Evolutionary conservation across 768 basidiomycete genomes (phyloP).

Genomic region (Dioszegia aurantiaca): DNA sequence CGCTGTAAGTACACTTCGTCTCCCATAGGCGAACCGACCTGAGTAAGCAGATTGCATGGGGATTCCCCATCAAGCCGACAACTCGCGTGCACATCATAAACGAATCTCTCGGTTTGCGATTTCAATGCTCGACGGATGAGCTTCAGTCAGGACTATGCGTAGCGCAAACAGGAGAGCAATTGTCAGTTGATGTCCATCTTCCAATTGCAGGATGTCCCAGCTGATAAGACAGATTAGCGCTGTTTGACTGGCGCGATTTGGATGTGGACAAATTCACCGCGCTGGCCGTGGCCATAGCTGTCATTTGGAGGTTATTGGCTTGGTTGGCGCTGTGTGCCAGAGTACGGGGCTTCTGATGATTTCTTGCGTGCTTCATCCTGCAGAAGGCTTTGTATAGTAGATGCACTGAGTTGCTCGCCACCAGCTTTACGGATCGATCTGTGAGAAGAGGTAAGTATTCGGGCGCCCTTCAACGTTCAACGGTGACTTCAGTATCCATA

Average conservation of each 20-base stretch:
- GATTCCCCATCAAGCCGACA: constrained; percentile 31
- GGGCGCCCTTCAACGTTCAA: too few relatives aligned
- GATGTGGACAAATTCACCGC: constrained; percentile 38
- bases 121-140: constrained; percentile 47
- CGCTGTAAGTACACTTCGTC: constrained; percentile 30
- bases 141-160: constrained; percentile 50
- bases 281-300: constrained; percentile 38
- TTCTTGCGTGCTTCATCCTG: too few relatives aligned
- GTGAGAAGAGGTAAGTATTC: too few relatives aligned
- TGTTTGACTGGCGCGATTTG: constrained; percentile 45
- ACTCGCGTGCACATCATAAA: constrained; percentile 53
- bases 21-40: background rate
- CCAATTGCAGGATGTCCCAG: background rate
- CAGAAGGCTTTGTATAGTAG: too few relatives aligned
- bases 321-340: constrained; percentile 30
- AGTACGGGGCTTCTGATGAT: constrained; percentile 27
- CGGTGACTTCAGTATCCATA: too few relatives aligned
- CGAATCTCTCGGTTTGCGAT: constrained; percentile 46
- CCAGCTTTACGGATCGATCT: too few relatives aligned
- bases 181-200: constrained; percentile 22
- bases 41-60: constrained; percentile 14
- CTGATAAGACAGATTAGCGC: constrained; percentile 35
- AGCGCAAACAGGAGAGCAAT: constrained; percentile 50
- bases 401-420: too few relatives aligned
- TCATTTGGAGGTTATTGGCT: constrained; percentile 44